Evolutionary conservation across 805 yeast species (phyloP).

Genomic region (Diddensiella caesifluorescens): DNA sequence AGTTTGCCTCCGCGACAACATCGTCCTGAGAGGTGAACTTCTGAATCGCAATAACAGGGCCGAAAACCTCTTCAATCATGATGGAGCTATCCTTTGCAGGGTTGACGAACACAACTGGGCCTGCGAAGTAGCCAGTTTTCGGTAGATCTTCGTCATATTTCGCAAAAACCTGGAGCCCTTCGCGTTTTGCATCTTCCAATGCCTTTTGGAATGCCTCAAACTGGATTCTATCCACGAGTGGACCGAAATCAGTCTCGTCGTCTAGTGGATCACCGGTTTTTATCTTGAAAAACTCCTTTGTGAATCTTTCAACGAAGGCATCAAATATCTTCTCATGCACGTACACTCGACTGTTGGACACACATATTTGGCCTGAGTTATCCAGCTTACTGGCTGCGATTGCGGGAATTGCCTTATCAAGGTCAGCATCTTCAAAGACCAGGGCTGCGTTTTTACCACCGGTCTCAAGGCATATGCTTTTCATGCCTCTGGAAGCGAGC

Average conservation of each 20-base stretch:
- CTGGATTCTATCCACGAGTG: constrained; percentile 44
- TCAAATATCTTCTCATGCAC: constrained; percentile 49
- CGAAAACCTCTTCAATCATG: constrained; percentile 56
- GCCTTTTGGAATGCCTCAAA: constrained; percentile 17
- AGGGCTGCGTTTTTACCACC: constrained; percentile 68
- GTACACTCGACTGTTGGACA: constrained; percentile 56
- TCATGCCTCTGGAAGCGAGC: constrained; percentile 52
- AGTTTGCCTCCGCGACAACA: constrained; percentile 50
- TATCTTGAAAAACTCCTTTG: constrained; percentile 42
- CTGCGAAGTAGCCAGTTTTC: constrained; percentile 35
- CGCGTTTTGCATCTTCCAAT: constrained; percentile 50
- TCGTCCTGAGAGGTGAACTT: constrained; percentile 51
- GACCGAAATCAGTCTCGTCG: constrained; percentile 46
- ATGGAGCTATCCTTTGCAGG: constrained; percentile 49
- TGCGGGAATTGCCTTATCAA: constrained; percentile 50
- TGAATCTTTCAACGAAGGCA: constrained; percentile 42
- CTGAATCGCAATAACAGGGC: constrained; percentile 56
- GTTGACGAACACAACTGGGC: constrained; percentile 50
- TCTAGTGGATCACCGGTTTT: constrained; percentile 55
- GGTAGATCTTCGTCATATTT: constrained; percentile 49
- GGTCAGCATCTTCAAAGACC: constrained; percentile 55
- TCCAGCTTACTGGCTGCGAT: constrained; percentile 54
- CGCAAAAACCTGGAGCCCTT: constrained; percentile 50
- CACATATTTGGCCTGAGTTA: constrained; percentile 62
- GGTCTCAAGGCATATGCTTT: constrained; percentile 56